Conservation (phyloP, 2,329 filamentous ascomycete genomes). For the Rugonectria rugulosa region DNA sequence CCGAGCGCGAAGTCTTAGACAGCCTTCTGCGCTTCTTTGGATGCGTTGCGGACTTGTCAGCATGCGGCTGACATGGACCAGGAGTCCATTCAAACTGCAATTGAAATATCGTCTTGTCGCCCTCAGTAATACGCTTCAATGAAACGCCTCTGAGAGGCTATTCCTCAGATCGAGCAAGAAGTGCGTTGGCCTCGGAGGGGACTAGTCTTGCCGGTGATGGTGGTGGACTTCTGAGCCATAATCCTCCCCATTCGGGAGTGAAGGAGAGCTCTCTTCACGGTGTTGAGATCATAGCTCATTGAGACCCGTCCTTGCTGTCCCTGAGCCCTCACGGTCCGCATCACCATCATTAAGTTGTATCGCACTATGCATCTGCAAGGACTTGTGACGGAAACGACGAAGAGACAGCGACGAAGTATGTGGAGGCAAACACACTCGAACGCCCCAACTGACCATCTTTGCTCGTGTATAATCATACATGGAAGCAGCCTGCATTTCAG, state of each 20-base stretch:
- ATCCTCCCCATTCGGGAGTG: too few relatives aligned
- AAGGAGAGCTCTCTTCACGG: too few relatives aligned
- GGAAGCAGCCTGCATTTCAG: constrained; percentile 6
- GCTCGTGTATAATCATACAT: constrained; percentile 1
- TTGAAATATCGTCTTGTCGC: constrained; percentile 16
- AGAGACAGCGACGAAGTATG: background rate
- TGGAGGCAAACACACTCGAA: constrained; percentile 1
- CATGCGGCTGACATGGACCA: constrained; percentile 2
- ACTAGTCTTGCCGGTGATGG: background rate
- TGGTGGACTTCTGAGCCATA: too few relatives aligned
- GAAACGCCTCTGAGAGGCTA: constrained; percentile 16
- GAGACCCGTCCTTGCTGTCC: too few relatives aligned
- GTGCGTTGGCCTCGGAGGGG: background rate
- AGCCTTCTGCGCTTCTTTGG: background rate
- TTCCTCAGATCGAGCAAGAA: constrained; percentile 18
- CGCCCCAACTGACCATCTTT: constrained; percentile 16
- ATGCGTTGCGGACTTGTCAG: background rate
- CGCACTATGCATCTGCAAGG: too few relatives aligned
- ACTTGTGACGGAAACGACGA: too few relatives aligned
- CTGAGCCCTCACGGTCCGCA: too few relatives aligned
- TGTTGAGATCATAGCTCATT: too few relatives aligned
- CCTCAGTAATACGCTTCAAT: constrained; percentile 20
- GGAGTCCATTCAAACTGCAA: constrained; percentile 21
- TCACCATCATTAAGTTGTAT: too few relatives aligned
- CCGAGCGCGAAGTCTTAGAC: background rate